phyloP scores from a whole-genome alignment of 768 basidiomycete genomes.

The Suillus tomentosus region DNA sequence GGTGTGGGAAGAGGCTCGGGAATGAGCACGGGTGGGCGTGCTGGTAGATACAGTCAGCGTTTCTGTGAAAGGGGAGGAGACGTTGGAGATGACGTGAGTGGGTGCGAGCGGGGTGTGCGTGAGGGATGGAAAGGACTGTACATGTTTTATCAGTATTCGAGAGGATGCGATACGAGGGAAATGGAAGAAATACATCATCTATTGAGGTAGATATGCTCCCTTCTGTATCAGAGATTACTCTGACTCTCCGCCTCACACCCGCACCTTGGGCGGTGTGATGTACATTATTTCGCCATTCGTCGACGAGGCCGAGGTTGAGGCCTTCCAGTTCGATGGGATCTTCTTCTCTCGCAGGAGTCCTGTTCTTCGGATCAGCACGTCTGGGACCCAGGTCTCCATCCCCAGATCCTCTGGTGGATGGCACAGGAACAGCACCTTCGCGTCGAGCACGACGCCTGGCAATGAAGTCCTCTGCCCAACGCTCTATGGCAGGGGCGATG shows the following conservation, averaged over 20 bases:
- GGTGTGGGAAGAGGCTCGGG: constrained; percentile 8
- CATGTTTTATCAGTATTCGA: not conserved
- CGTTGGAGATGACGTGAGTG: constrained; percentile 49
- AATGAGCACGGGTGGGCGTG: constrained; percentile 19
- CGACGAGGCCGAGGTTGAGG: constrained; percentile 43
- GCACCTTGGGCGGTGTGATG: constrained; percentile 24
- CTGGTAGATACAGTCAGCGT: constrained; percentile 6
- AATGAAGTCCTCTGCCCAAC: constrained; percentile 36
- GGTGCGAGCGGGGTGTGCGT: constrained; percentile 51
- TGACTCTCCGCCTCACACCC: constrained; percentile 1
- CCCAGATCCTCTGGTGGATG: constrained; percentile 21
- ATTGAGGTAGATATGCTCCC: constrained; percentile 31
- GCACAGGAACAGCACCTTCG: constrained; percentile 25
- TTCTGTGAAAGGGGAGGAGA: constrained; percentile 30
- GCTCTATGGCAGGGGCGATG: constrained; percentile 61
- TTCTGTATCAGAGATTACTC: constrained; percentile 17
- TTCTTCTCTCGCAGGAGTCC: constrained; percentile 20
- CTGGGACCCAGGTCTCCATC: constrained; percentile 8
- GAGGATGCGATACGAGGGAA: not conserved
- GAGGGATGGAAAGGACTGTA: constrained; percentile 47
- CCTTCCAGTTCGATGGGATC: constrained; percentile 52
- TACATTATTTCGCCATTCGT: constrained; percentile 53
- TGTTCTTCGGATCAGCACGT: constrained; percentile 20
- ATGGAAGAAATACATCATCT: constrained; percentile 47
- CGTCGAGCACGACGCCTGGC: constrained; percentile 29